Base-by-base conservation (phyloP, 805 yeast genomes). In the Saccharomycopsis lassenensis region DNA sequence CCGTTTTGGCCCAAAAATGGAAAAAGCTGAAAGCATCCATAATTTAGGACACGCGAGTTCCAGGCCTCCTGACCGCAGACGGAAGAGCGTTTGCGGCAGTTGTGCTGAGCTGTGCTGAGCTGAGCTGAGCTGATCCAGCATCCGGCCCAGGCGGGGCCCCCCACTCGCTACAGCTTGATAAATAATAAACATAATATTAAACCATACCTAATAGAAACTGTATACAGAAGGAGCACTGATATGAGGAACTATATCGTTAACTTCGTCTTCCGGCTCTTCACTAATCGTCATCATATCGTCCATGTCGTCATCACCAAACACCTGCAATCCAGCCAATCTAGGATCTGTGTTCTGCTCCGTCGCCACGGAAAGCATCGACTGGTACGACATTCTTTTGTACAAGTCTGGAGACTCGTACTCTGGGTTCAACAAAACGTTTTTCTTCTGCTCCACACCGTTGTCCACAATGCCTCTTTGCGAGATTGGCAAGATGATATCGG, bases 401-500 rank as follows among this genome's bases (percentile, higher is more conserved):
- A 39, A n/a, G 6, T 21, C 21, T 19, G 39, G 40, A 20, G 30
- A 36, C 20, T 26, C 27, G 20, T 34, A 39, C 7, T 24, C 42
- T 12, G 43, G 43, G 29, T 39, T 36, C 12, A 31, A 18, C 14
- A 24, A 25, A 12, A 39, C 43, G 11, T 33, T 24, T 3, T 23
- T 25, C n/a, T 35, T 16, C 8, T 31, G 19, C 15, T 39, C 33
- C 12, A 10, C 17, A 16, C 19, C 28, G 10, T n/a, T 20, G 21
- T 24, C 37, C 23, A 30, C 30, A 12, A 21, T 19, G 26, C 31
- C 31, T 15, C 29, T 18, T 7, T 33, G 22, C 11, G 41, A 18
- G 23, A 40, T 30, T 7, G 44, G 44, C 19, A 40, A 33, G n/a
- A 40, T 20, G 19, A 40, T 37, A 19, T 40, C 32, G n/a, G 39